Base-by-base conservation (phyloP, 352 stramenopile genomes). In the Halophytophthora batemanensis region DNA sequence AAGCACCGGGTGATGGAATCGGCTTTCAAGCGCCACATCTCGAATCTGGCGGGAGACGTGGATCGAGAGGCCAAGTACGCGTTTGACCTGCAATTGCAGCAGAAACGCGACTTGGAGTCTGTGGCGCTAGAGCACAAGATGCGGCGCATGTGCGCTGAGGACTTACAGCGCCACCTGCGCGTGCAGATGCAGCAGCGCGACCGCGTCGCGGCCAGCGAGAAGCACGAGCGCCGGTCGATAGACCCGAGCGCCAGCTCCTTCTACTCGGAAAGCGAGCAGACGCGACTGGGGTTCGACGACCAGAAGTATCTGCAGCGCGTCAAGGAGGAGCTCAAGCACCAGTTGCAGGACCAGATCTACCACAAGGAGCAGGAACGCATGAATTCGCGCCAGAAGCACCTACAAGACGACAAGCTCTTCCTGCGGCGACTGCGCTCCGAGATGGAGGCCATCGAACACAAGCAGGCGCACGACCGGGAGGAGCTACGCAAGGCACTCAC, bases 361-460 rank as follows among this genome's bases (percentile, higher is more conserved):
- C 43, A 46, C 37, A 83, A 86, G 33, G 71, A 85, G 54, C 61
- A 71, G 23, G 64, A 82, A 21, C 73, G 75, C 15, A 34, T 60
- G 33, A 61, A 66, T 17, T 49, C 45, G 22, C 62, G 68, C 33
- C 62, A 86, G 36, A 67, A 61, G 25, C 34, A 68, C 12, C 50
- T 91, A 21, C 66, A 76, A 19, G 77, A 89, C 25, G 80, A 91
- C 48, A 63, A 72, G 34, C 45, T 59, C 2, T 81, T 88, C 38
- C 47, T 91, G 11, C 75, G 64, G 3, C 67, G 69, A 18, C 59
- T 89, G 37, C 69, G 68, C 19, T 60, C 59, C 18, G 80, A 91
- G 43, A 82, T 89, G 59, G 63, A 88, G 13, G 60, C 64, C 38
- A 59, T 87, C 45, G 67, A 83, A 45, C 65, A 77, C n/a, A 85